Evolutionary conservation across 805 yeast species (phyloP).

Genomic region (Metschnikowia drakensbergensis): DNA sequence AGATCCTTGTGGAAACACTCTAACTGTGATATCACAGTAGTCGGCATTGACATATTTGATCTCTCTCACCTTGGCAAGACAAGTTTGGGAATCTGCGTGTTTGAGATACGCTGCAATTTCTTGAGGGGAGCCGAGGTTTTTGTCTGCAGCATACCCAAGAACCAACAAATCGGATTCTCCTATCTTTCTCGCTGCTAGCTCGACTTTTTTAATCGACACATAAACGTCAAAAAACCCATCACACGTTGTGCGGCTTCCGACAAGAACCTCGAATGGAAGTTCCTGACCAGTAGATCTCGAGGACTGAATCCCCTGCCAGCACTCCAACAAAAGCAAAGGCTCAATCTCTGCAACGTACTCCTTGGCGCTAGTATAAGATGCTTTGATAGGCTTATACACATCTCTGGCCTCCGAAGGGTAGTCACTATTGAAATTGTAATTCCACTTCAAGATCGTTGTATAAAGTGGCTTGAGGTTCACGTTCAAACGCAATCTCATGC

Average conservation of each 20-base stretch:
- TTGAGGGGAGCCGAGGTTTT: conserved; percentile 13
- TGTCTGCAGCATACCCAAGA: conserved; percentile 38
- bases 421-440: conserved; percentile 52
- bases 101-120: conserved; percentile 26
- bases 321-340: conserved; percentile 81
- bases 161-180: conserved; percentile 77
- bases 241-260: conserved; percentile 79
- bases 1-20: conserved; percentile 55
- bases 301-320: conserved; percentile 86
- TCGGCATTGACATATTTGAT: conserved; percentile 63
- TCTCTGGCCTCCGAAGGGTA: conserved; percentile 53
- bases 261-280: conserved; percentile 58
- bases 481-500: conserved; percentile 74
- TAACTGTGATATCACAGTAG: conserved; percentile 67
- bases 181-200: conserved; percentile 49
- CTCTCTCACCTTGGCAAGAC: conserved; percentile 78
- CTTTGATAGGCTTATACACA: conserved; percentile 47
- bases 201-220: conserved; percentile 58
- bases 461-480: conserved; percentile 78
- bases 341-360: conserved; percentile 69
- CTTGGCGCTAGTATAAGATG: conserved; percentile 51
- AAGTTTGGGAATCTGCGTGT: conserved; percentile 40
- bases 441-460: conserved; percentile 68
- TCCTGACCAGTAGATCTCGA: conserved; percentile 61
- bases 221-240: conserved; percentile 87